Evolutionary conservation across 148 eudicot genomes (phyloP), one percentile per base, ranked within the genome.

Genomic region (Tetragonia tetragonoides): DNA sequence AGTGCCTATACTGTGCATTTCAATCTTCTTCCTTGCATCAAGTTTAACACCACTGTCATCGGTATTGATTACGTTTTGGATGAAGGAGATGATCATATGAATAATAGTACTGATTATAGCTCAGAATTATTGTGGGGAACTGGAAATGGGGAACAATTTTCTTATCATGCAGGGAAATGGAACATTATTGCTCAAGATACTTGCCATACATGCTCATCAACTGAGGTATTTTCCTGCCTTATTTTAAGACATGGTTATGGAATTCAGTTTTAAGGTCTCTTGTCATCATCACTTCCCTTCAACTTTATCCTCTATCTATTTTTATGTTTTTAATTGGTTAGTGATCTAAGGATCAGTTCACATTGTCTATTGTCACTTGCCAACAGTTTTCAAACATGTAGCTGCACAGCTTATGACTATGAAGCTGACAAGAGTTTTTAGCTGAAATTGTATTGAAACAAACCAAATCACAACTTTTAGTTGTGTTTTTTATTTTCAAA

Each of bases 11-110:
- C 60, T 4, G 20, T 21, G 10, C 74, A 70, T 24, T 70, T 70
- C n/a, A 70, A 70, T 3, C 74, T 70, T 34, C 20, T 70, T 24
- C 59, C 74, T 70, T 70, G 6, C 59, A 46, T 24, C 59, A 70
- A 49, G 49, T 70, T 70, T 46, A 70, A 70, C 39, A 21, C 74
- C 39, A 70, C 47, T 38, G 74, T 70, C 49, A 28, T 70, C 21
- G 59, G 74, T 6, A 70, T 70, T 70, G 74, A 70, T 24, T 21
- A 70, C 24, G 57, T 46, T 70, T 14, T 15, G 46, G 39, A 7
- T 21, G 18, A 70, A 47, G 37, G 38, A 21, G 40, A 10, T 21
- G 40, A 6, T 23, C 3, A 59, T 59, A 18, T 3, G 20, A 10
- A 46, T 7, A 2, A 46, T 5, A 5, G 6, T 59, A 9, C 0